A percentile compares a stretch with the other conserved stretches of the same genome.
These are phyloP conservation scores for Cutaneotrichosporon sp. DNA, from an alignment of 1,284 basidiomycete species.

Conservation along the genomic window DNA sequence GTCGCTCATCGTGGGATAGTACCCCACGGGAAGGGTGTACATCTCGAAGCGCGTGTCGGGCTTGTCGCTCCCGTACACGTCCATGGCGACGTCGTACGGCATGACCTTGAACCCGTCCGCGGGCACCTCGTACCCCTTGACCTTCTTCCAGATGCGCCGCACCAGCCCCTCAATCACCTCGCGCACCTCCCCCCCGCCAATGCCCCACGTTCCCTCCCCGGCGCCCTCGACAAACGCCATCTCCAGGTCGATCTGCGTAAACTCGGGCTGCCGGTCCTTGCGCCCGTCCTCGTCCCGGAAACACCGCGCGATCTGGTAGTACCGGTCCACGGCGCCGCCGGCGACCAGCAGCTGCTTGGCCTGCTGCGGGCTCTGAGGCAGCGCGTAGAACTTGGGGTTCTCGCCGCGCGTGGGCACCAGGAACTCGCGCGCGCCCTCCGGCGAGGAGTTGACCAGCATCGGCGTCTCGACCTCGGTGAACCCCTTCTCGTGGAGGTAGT, in stretches of 20 bases:
- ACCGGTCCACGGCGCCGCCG: conserved; percentile 84
- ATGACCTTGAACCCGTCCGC: conserved; percentile 69
- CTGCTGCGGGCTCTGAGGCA: conserved; percentile 94
- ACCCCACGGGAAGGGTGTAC: conserved; percentile 58
- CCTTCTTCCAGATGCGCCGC: conserved; percentile 68
- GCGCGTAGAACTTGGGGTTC: conserved; percentile 75
- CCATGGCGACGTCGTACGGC: conserved; percentile 84
- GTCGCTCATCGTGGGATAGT: conserved; percentile 51
- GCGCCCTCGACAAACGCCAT: conserved; percentile 88
- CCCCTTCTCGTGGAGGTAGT: conserved; percentile 69
- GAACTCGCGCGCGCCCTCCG: conserved; percentile 93
- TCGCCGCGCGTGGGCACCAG: conserved; percentile 79
- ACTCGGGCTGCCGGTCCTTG: conserved; percentile 93
- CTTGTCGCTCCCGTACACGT: conserved; percentile 91
- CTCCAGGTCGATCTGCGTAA: conserved; percentile 94
- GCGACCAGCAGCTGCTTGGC: conserved; percentile 91
- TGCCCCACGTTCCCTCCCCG: conserved; percentile 64
- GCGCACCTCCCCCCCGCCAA: conserved; percentile 78
- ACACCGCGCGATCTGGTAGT: conserved; percentile 90
- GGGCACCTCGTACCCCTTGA: conserved; percentile 61
- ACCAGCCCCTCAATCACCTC: conserved; percentile 72
- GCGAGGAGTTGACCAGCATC: conserved; percentile 85
- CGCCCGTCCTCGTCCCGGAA: conserved; percentile 94
- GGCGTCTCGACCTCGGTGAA: conserved; percentile 95
- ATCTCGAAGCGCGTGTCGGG: conserved; percentile 86